Percentiles rank a stretch among this genome's conserved stretches.
Conservation (phyloP, 352 stramenopile genomes). For the Phytophthora boehmeriae region DNA sequence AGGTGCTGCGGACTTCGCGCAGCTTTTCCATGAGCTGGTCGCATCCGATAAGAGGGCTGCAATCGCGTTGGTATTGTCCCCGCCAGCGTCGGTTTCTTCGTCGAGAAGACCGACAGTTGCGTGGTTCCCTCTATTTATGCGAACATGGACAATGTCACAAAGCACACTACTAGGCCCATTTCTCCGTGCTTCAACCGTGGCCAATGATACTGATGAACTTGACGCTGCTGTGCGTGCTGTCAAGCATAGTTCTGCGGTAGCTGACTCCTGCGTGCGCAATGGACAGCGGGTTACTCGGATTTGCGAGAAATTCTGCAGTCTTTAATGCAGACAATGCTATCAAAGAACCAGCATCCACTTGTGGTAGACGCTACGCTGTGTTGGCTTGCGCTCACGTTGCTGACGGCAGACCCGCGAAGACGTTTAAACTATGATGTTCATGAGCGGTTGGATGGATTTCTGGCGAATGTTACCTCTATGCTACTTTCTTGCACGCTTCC, state of each 20-base stretch:
- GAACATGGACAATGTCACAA: conserved; percentile 53
- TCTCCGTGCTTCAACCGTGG: conserved; percentile 70
- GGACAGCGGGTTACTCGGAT: conserved; percentile 47
- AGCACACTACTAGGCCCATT: conserved; percentile 71
- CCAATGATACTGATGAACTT: conserved; percentile 59
- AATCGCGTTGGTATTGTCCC: conserved; percentile 43
- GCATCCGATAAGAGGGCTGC: conserved; percentile 33
- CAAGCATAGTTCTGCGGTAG: conserved; percentile 22
- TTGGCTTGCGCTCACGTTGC: conserved; percentile 57
- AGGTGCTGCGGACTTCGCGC: conserved; percentile 40
- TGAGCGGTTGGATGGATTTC: conserved; percentile 66
- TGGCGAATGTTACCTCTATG: conserved; percentile 68
- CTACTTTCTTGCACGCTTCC: conserved; percentile 48
- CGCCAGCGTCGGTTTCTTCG: conserved; percentile 15
- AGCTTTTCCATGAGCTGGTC: conserved; percentile 58
- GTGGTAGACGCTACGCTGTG: conserved; percentile 66
- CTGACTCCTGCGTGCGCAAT: conserved; percentile 51
- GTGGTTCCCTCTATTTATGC: conserved; percentile 52
- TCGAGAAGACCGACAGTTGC: conserved; percentile 26
- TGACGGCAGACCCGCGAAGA: conserved; percentile 50
- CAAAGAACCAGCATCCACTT: conserved; percentile 42
- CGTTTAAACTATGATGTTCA: conserved; percentile 54
- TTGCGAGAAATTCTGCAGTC: conserved; percentile 40
- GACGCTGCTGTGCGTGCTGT: conserved; percentile 36
- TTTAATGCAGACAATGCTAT: conserved; percentile 40